Conservation (phyloP, 768 basidiomycete species). For the button mushroom (Agaricus bisporus) region DNA sequence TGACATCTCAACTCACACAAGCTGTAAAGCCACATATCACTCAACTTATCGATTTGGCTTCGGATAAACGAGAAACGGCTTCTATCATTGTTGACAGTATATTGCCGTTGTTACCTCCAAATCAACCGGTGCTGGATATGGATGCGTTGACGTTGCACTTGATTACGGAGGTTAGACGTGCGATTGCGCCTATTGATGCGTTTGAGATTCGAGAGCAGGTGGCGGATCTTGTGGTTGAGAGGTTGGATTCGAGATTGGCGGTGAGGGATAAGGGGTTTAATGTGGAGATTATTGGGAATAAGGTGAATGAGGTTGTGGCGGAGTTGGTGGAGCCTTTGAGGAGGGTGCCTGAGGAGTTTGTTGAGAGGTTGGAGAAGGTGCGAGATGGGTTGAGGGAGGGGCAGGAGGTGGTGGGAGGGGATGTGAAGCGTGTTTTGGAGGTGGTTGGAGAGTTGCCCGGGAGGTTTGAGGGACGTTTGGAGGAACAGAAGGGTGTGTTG, state of each 20-base stretch:
- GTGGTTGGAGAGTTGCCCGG: slow-evolving; percentile 2
- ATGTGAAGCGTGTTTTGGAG: slow-evolving; percentile 1
- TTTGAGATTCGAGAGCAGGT: slow-evolving; percentile 89
- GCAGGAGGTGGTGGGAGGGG: slow-evolving; percentile 1
- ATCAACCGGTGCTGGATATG: slow-evolving; percentile 39
- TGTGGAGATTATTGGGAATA: slow-evolving; percentile 49
- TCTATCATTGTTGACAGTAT: slow-evolving; percentile 72
- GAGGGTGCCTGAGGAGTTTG: neutral
- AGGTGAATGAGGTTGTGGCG: slow-evolving; percentile 48
- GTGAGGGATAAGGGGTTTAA: slow-evolving; percentile 71
- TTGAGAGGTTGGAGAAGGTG: neutral
- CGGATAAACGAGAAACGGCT: slow-evolving; percentile 85
- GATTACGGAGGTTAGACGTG: slow-evolving; percentile 61
- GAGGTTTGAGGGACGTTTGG: neutral
- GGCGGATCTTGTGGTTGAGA: slow-evolving; percentile 81
- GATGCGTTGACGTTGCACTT: slow-evolving; percentile 54
- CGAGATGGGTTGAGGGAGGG: neutral
- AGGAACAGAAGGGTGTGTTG: slow-evolving; percentile 18
- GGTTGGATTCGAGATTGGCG: slow-evolving; percentile 73
- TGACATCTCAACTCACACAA: slow-evolving; percentile 71
- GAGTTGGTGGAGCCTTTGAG: slow-evolving; percentile 17
- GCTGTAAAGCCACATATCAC: slow-evolving; percentile 87
- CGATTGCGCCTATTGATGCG: slow-evolving; percentile 72
- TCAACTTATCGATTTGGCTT: slow-evolving; percentile 83
- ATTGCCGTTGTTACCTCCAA: slow-evolving; percentile 53